These are phyloP conservation scores for Pythium grandisporangium DNA, from an alignment of 352 stramenopile genomes.

Conservation along the genomic window DNA sequence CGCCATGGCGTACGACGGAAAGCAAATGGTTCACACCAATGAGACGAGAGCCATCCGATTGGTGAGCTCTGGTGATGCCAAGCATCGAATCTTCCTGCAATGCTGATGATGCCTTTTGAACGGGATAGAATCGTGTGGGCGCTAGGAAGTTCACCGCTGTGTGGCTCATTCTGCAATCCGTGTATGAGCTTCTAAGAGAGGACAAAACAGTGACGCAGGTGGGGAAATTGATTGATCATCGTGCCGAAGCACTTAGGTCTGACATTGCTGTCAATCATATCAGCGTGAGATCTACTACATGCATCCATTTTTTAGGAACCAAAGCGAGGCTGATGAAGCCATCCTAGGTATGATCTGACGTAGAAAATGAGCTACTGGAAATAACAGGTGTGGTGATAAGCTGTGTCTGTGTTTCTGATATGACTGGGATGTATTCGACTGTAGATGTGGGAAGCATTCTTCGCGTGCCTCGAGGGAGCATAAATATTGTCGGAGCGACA, in stretches of 20 bases:
- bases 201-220: conserved; percentile 82
- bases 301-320: conserved; percentile 73
- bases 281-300: conserved; percentile 82
- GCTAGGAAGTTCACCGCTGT: conserved; percentile 76
- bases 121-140: conserved; percentile 37
- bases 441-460: conserved; percentile 68
- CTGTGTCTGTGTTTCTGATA: too few relatives aligned
- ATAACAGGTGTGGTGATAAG: too few relatives aligned
- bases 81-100: neutral
- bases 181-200: conserved; percentile 53
- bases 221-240: too few relatives aligned
- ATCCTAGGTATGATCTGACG: conserved; percentile 56
- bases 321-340: conserved; percentile 75
- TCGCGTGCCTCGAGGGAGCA: conserved; percentile 41
- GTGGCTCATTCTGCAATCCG: conserved; percentile 77
- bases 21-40: conserved; percentile 45
- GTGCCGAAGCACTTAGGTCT: too few relatives aligned
- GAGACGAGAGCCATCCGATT: conserved; percentile 48
- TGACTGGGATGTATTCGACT: neutral
- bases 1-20: conserved; percentile 45
- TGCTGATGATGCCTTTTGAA: neutral
- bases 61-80: conserved; percentile 11
- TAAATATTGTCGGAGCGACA: conserved; percentile 81
- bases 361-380: too few relatives aligned
- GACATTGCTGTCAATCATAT: neutral